Conservation (phyloP, 768 basidiomycete species). For the Butyriboletus loyo region DNA sequence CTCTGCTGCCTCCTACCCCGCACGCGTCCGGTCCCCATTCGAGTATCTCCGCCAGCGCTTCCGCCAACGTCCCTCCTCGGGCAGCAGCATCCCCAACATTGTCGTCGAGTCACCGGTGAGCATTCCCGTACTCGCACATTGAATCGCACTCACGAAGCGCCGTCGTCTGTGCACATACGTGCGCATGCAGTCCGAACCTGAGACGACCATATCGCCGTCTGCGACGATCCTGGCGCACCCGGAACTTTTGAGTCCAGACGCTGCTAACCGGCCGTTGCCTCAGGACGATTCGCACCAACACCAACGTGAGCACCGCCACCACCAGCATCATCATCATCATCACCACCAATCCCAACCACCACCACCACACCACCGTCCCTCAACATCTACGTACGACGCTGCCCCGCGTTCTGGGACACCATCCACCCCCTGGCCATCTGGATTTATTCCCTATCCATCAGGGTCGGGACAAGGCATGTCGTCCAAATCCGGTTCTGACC, state of each 20-base stretch:
- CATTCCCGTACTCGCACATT: background rate
- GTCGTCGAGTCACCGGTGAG: slow-evolving; percentile 48
- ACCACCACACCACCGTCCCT: background rate
- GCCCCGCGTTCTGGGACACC: slow-evolving; percentile 14
- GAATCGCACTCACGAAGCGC: background rate
- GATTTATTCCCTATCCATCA: slow-evolving; percentile 16
- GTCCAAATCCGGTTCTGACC: background rate
- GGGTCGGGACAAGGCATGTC: background rate
- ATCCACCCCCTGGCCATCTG: slow-evolving; percentile 10
- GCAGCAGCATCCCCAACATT: slow-evolving; percentile 40
- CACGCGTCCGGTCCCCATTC: slow-evolving; percentile 17
- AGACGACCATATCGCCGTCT: slow-evolving; percentile 33
- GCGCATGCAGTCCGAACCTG: slow-evolving; percentile 37
- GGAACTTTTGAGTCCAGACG: slow-evolving; percentile 44
- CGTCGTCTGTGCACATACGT: background rate
- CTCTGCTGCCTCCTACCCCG: background rate
- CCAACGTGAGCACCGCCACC: background rate
- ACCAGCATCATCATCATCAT: background rate
- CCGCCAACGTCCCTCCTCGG: slow-evolving; percentile 32
- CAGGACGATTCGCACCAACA: slow-evolving; percentile 12
- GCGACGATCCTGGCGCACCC: slow-evolving; percentile 32
- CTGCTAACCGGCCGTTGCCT: slow-evolving; percentile 30
- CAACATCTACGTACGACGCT: background rate
- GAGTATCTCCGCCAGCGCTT: slow-evolving; percentile 27
- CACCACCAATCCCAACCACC: slow-evolving; percentile 4